Evolutionary conservation across 768 basidiomycete genomes (phyloP).

Genomic region (Tricholoma flavovirens): DNA sequence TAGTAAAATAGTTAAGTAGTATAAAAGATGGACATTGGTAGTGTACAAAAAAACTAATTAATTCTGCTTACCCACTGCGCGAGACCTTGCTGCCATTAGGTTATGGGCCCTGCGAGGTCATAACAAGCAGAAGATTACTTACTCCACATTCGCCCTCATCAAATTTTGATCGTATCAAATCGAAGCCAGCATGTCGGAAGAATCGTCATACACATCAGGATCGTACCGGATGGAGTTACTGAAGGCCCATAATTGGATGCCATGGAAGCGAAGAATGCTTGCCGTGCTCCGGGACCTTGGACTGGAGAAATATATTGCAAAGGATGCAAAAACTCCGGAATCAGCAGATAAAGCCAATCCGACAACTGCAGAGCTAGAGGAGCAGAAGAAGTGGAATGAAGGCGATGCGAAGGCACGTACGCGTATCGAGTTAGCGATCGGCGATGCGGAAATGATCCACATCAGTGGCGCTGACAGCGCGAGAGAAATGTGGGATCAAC

Average conservation of each 20-base stretch:
- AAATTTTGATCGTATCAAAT: neutral
- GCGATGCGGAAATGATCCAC: neutral
- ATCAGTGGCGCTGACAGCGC: neutral
- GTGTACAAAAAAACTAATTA: neutral
- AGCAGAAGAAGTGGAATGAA: constrained; percentile 7
- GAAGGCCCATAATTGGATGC: constrained; percentile 3
- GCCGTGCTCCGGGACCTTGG: constrained; percentile 23
- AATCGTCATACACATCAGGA: constrained; percentile 1
- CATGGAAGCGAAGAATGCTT: constrained; percentile 4
- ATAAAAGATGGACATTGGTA: neutral
- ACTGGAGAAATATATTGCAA: constrained; percentile 19
- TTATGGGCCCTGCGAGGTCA: neutral
- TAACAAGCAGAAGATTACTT: neutral
- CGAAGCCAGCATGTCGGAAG: neutral
- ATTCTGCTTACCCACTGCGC: neutral
- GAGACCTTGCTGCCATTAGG: neutral
- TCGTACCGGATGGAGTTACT: constrained; percentile 4
- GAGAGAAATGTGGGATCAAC: neutral
- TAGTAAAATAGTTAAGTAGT: neutral
- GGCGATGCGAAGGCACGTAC: constrained; percentile 13
- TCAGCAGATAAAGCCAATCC: constrained; percentile 7
- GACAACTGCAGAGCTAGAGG: constrained; percentile 2
- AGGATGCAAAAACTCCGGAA: constrained; percentile 14
- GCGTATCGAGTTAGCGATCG: neutral
- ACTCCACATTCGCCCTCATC: neutral